Conservation (phyloP, 352 stramenopile genomes). For the Globisporangium takayamanum region DNA sequence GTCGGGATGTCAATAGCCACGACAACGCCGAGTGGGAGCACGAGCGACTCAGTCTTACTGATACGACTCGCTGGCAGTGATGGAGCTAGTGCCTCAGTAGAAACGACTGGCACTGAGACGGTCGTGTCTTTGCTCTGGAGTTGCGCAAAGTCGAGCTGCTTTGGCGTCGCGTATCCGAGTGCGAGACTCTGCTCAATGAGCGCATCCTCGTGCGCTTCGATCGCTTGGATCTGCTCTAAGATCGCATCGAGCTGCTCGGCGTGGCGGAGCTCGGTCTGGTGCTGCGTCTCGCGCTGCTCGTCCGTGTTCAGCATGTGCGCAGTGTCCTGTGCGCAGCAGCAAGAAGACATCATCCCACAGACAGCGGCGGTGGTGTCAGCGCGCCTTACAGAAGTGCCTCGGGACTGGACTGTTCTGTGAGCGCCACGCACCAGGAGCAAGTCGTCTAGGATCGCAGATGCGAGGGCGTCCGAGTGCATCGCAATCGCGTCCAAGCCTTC, state of each 20-base stretch:
- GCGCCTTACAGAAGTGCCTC: no score
- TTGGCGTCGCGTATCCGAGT: constrained; percentile 16
- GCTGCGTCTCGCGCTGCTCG: constrained; percentile 26
- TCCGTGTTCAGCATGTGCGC: constrained; percentile 51
- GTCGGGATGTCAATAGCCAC: constrained; percentile 32
- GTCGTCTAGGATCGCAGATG: constrained; percentile 54
- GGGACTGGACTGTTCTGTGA: not conserved
- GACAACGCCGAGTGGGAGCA: constrained; percentile 36
- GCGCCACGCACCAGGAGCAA: constrained; percentile 39
- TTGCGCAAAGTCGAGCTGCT: constrained; percentile 8
- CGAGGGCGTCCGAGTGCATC: constrained; percentile 43
- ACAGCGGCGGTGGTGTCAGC: not conserved
- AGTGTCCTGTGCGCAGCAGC: constrained; percentile 32
- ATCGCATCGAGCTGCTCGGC: constrained; percentile 41
- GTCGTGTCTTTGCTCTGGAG: not conserved
- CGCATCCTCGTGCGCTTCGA: constrained; percentile 35
- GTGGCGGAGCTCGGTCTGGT: constrained; percentile 21
- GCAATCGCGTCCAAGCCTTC: constrained; percentile 33
- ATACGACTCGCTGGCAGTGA: not conserved
- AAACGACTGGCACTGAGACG: no score
- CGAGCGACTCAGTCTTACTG: constrained; percentile 2
- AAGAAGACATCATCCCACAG: not conserved
- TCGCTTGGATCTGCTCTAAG: constrained; percentile 33
- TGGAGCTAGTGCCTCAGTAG: no score
- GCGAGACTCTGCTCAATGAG: constrained; percentile 33